Conservation (phyloP, 768 basidiomycete species). For the Chalciporus piperatus region DNA sequence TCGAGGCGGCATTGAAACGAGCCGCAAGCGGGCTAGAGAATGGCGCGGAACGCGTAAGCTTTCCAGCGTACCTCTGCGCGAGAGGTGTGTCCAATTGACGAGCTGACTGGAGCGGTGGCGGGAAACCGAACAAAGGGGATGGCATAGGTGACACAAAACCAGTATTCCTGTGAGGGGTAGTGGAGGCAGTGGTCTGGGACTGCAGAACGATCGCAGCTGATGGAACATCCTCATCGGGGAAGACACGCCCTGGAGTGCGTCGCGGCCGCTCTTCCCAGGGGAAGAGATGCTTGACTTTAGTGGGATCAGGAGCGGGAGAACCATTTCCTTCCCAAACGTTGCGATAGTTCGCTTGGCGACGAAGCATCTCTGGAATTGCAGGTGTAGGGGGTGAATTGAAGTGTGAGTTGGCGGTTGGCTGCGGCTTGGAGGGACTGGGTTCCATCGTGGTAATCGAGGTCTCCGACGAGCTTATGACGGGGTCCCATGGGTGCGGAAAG, state of each 20-base stretch:
- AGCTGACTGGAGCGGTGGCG: constrained; percentile 57
- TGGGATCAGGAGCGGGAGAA: constrained; percentile 62
- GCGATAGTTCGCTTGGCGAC: constrained; percentile 74
- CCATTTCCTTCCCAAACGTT: constrained; percentile 45
- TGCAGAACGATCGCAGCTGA: constrained; percentile 26
- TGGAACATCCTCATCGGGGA: constrained; percentile 63
- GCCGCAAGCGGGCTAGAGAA: constrained; percentile 42
- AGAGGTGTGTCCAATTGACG: constrained; percentile 88
- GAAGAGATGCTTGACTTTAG: constrained; percentile 76
- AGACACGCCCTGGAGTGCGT: constrained; percentile 64
- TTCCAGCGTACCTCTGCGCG: constrained; percentile 72
- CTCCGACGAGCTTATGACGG: constrained; percentile 33
- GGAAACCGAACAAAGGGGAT: constrained; percentile 45
- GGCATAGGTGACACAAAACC: constrained; percentile 26
- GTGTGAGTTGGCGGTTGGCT: constrained; percentile 36
- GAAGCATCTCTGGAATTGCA: constrained; percentile 61
- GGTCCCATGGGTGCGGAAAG: constrained; percentile 88
- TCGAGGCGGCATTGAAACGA: constrained; percentile 44
- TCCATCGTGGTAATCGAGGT: constrained; percentile 24
- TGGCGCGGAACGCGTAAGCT: constrained; percentile 50
- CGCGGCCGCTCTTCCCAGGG: constrained; percentile 92
- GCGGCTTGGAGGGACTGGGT: constrained; percentile 13
- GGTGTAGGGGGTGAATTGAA: constrained; percentile 61
- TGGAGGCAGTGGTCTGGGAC: constrained; percentile 34
- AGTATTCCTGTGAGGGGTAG: constrained; percentile 23